A percentile compares a stretch with the other conserved stretches of the same genome.
Evolutionary conservation across 352 stramenopile genomes (phyloP).

Genomic region (Phytophthora capsici): DNA sequence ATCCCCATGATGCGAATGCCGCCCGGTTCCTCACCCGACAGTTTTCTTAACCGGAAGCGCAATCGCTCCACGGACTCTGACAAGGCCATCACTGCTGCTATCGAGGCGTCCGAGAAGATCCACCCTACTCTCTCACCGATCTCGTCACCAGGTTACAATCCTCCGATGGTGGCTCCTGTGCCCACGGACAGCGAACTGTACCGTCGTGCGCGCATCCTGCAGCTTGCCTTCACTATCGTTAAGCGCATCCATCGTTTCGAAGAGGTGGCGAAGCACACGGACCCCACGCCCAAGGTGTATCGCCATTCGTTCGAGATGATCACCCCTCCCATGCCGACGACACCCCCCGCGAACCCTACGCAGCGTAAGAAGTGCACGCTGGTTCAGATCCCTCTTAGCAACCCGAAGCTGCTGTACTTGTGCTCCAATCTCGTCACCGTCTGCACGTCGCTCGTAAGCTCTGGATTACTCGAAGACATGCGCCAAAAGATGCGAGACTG

Average conservation of each 20-base stretch:
- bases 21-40: constrained; percentile 38
- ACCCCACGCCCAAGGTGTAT: constrained; percentile 43
- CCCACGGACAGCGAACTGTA: constrained; percentile 55
- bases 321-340: constrained; percentile 38
- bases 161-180: constrained; percentile 29
- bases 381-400: constrained; percentile 66
- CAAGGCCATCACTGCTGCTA: constrained; percentile 58
- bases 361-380: constrained; percentile 43
- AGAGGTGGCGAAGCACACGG: constrained; percentile 50
- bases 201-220: constrained; percentile 60
- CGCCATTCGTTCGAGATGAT: constrained; percentile 74
- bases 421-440: constrained; percentile 66
- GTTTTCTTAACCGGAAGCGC: constrained; percentile 69
- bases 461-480: constrained; percentile 52
- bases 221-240: constrained; percentile 65
- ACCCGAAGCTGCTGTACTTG: constrained; percentile 61
- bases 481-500: constrained; percentile 57
- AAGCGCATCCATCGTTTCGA: constrained; percentile 70
- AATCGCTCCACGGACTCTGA: constrained; percentile 76
- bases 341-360: constrained; percentile 11
- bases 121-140: constrained; percentile 37
- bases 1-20: constrained; percentile 47
- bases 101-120: constrained; percentile 64
- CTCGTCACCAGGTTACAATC: constrained; percentile 32
- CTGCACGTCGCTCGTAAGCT: constrained; percentile 42